phyloP scores from a whole-genome alignment of 306 rosid species.

The Gleditsia sinensis region DNA sequence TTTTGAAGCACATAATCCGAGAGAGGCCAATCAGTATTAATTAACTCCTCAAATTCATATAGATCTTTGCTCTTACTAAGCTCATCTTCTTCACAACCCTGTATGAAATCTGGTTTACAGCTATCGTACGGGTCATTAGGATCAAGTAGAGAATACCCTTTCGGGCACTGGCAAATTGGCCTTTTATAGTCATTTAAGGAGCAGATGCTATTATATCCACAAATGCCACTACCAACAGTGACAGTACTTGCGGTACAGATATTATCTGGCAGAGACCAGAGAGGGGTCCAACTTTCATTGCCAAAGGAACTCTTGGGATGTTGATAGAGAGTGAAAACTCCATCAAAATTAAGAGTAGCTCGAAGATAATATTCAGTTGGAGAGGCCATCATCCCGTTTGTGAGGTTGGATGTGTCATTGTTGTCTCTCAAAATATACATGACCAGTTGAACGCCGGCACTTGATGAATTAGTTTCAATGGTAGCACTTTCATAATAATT shows the following conservation, averaged over 20 bases:
- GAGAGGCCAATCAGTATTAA: slow-evolving; percentile 38
- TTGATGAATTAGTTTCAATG: neutral
- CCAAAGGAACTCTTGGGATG: slow-evolving; percentile 30
- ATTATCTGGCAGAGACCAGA: slow-evolving; percentile 35
- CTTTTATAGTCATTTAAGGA: slow-evolving; percentile 13
- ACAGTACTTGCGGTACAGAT: neutral
- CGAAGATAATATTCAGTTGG: slow-evolving; percentile 26
- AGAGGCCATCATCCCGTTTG: neutral
- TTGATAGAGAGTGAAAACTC: slow-evolving; percentile 37
- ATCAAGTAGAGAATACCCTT: slow-evolving; percentile 35
- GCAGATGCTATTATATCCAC: slow-evolving; percentile 48
- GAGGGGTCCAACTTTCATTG: slow-evolving; percentile 21
- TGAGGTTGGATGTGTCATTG: slow-evolving; percentile 4
- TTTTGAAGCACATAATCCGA: slow-evolving; percentile 25
- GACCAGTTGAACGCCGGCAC: slow-evolving; percentile 34
- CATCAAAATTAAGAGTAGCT: slow-evolving; percentile 51
- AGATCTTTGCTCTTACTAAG: neutral
- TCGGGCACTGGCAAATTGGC: slow-evolving; percentile 44
- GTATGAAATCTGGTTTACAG: slow-evolving; percentile 47
- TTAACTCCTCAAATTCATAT: slow-evolving; percentile 29
- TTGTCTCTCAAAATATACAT: slow-evolving; percentile 28
- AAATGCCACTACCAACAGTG: neutral
- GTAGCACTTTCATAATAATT: slow-evolving; percentile 34
- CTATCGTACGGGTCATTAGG: slow-evolving; percentile 33
- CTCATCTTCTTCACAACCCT: slow-evolving; percentile 37